phyloP scores from a whole-genome alignment of 169 alveolate genomes.

The Plasmodium gallinaceum region DNA sequence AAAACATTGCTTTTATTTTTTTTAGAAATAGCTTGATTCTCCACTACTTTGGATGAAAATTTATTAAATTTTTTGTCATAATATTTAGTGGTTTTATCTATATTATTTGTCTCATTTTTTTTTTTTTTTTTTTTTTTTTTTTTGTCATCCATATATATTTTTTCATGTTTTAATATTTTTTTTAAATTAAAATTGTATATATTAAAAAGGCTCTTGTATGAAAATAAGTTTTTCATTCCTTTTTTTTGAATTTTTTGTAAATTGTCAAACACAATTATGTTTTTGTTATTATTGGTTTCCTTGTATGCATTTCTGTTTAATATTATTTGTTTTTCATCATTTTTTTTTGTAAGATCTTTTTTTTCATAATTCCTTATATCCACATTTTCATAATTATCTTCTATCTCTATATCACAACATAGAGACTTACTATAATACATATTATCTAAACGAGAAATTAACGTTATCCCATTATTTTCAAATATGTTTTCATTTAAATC shows the following conservation, averaged over 20 bases:
- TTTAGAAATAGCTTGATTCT: no score
- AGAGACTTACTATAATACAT: constrained; percentile 17
- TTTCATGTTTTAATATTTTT: constrained; percentile 8
- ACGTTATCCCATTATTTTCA: constrained; percentile 43
- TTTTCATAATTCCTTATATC: background rate
- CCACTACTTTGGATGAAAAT: no score
- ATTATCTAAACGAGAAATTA: constrained; percentile 42
- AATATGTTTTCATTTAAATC: background rate
- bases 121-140: background rate
- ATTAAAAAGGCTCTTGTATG: constrained; percentile 27
- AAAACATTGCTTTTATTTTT: no score
- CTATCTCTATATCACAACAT: constrained; percentile 33
- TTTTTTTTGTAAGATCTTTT: background rate
- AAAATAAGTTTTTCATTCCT: constrained; percentile 32
- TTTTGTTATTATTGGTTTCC: background rate
- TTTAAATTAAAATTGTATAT: constrained; percentile 29
- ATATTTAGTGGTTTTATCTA: background rate
- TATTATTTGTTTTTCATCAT: background rate
- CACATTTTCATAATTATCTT: background rate
- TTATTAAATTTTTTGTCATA: background rate
- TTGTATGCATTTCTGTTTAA: constrained; percentile 2
- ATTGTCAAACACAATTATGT: constrained; percentile 8
- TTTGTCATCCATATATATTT: background rate
- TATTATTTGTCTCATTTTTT: background rate
- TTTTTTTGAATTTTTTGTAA: constrained; percentile 35